phyloP scores from a whole-genome alignment of 495 filamentous ascomycete genomes.

The Paragyromitra xinjiangensis region DNA sequence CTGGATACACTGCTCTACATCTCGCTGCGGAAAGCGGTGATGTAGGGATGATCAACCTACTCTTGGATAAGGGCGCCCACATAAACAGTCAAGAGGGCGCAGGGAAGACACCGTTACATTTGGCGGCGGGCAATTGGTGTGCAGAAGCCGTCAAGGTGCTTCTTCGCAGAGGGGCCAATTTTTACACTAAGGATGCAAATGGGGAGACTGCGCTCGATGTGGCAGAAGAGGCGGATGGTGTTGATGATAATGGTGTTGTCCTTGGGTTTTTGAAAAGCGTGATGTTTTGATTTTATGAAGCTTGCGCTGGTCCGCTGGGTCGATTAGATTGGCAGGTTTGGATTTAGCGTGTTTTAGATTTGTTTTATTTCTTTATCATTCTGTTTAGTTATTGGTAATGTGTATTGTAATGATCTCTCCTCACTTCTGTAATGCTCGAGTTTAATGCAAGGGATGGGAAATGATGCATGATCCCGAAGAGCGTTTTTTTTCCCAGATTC shows the following conservation, averaged over 20 bases:
- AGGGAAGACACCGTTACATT: conserved; percentile 38
- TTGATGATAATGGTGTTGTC: conserved; percentile 35
- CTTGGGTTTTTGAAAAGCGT: conserved; percentile 29
- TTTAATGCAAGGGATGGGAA: background rate
- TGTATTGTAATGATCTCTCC: conserved; percentile 2
- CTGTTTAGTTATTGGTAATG: background rate
- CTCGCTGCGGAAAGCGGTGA: conserved; percentile 42
- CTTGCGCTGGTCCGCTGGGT: conserved; percentile 8
- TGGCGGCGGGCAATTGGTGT: conserved; percentile 45
- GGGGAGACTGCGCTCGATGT: conserved; percentile 40
- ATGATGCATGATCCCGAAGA: background rate
- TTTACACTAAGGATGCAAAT: conserved; percentile 9
- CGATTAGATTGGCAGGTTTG: conserved; percentile 13
- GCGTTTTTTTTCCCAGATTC: background rate
- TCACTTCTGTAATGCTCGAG: background rate
- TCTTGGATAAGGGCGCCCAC: conserved; percentile 29
- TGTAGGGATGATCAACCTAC: conserved; percentile 29
- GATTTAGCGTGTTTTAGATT: conserved; percentile 28
- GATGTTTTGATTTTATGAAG: conserved; percentile 21
- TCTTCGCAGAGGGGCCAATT: conserved; percentile 33
- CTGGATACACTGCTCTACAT: conserved; percentile 41
- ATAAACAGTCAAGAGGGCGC: conserved; percentile 31
- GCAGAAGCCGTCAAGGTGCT: conserved; percentile 32
- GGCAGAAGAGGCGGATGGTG: conserved; percentile 32
- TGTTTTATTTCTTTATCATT: conserved; percentile 7